phyloP scores from a whole-genome alignment of 208 protist genomes.

The Ichthyophonus hoferi region DNA sequence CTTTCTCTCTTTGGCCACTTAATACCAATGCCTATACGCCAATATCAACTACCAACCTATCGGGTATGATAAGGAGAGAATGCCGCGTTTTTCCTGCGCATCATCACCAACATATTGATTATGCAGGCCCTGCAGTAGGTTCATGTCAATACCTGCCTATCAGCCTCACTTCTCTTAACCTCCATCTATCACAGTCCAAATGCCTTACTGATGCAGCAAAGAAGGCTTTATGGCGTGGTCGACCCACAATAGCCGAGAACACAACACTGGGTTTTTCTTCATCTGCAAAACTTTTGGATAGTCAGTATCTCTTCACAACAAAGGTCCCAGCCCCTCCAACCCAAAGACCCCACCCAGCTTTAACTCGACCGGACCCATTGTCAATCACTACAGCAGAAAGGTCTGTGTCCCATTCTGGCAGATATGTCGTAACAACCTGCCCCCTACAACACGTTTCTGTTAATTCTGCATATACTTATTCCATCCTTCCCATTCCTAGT shows the following conservation, averaged over 20 bases:
- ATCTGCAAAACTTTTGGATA: constrained; percentile 77
- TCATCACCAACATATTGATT: constrained; percentile 64
- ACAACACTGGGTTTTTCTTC: constrained; percentile 85
- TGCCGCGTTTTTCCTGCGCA: constrained; percentile 63
- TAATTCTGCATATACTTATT: no score
- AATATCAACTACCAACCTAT: constrained; percentile 49
- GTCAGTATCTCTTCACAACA: background rate
- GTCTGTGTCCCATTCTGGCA: constrained; percentile 39
- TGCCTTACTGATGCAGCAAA: constrained; percentile 44
- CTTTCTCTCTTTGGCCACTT: no score
- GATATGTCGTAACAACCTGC: no score
- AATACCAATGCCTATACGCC: no score
- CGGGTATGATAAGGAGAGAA: constrained; percentile 63
- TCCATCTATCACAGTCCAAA: no score
- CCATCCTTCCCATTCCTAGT: no score
- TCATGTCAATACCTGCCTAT: constrained; percentile 45
- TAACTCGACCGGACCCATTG: constrained; percentile 81
- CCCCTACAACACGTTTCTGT: no score
- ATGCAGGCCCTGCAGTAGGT: constrained; percentile 23
- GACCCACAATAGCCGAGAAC: constrained; percentile 70
- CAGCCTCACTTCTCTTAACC: constrained; percentile 51
- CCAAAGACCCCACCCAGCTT: constrained; percentile 61
- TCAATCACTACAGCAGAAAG: constrained; percentile 82
- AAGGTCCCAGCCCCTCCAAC: background rate
- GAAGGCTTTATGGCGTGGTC: constrained; percentile 46